Base-by-base conservation (phyloP, 1,284 basidiomycete genomes). In the Moesziomyces parantarcticus region DNA sequence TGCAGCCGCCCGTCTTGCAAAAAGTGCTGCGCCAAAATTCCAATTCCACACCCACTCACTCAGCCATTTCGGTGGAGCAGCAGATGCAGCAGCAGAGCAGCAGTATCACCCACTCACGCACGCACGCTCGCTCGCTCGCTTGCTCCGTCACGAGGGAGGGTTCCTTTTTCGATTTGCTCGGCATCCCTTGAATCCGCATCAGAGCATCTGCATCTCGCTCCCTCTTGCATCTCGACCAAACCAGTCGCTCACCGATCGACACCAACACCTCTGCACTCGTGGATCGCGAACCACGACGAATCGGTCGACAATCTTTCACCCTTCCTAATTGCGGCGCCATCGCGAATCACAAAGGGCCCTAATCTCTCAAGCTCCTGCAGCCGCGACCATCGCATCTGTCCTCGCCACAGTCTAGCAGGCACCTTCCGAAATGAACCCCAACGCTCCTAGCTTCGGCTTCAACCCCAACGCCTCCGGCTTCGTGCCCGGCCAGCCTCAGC, bases 371-470 rank as follows among this genome's bases (percentile, higher is more conserved):
- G 11, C n/a, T 32, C 2, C 13, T 13, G 10, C 29, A 32, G 29
- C 29, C 29, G 29, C 29, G 11, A 2, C 29, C 11, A 13, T 1
- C 29, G 29, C 29, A 32, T 4, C 29, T 32, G 16, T 39, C 36
- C 36, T 16, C 36, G 7, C 5, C 36, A 39, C 3, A 18, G 36
- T 39, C 36, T 39, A 18, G 36, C 14, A 39, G 18, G 36, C 36
- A 39, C 16, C 6, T 14, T 16, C 14, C 46, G 59, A 25, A 13
- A 83, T 83, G 82, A 83, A 83, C 65, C 82, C 82, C 23, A 83
- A 83, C 79, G 82, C 82, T 56, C 73, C 72, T 39, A 74, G 70
- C 58, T 83, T 83, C 68, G 72, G 63, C 54, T 83, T 83, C 72
- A 83, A 82, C 69, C 82, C 82, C 44, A 60, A 75, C 50, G 80